Evolutionary conservation across 208 protist species (phyloP).

Genomic region (Jaenimonas drosophilae): DNA sequence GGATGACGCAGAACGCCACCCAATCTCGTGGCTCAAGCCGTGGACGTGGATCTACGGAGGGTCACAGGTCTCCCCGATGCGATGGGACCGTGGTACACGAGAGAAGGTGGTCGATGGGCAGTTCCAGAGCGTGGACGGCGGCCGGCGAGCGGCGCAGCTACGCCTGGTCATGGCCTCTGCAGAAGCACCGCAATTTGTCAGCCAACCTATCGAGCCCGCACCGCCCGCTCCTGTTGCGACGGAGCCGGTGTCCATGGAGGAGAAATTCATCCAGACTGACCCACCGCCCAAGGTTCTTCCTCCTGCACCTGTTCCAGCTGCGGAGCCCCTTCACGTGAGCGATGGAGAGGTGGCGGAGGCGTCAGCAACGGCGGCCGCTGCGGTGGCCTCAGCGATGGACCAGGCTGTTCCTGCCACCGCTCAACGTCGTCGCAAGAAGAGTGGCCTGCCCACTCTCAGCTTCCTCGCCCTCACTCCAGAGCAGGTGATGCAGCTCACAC

Average conservation of each 20-base stretch:
- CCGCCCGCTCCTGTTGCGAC: too few relatives aligned
- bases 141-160: not conserved
- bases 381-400: conserved; percentile 5
- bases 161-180: too few relatives aligned
- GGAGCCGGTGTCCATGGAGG: too few relatives aligned
- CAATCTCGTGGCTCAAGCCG: conserved; percentile 53
- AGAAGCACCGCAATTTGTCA: too few relatives aligned
- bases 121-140: not conserved
- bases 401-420: conserved; percentile 6
- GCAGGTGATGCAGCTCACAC: conserved; percentile 21
- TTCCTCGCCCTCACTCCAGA: conserved; percentile 29
- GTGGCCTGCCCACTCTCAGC: conserved; percentile 28
- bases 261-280: too few relatives aligned
- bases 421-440: conserved; percentile 14
- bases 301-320: too few relatives aligned
- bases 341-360: too few relatives aligned
- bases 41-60: conserved; percentile 58
- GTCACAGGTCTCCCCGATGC: conserved; percentile 28
- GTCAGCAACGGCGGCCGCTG: not conserved
- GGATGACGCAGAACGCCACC: conserved; percentile 27
- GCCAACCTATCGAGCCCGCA: too few relatives aligned
- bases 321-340: too few relatives aligned
- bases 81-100: conserved; percentile 4
- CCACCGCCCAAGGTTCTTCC: too few relatives aligned
- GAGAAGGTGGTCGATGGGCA: not conserved